Percentiles rank a stretch among this genome's conserved stretches.
phyloP scores from a whole-genome alignment of 768 basidiomycete genomes.

The Mycena rebaudengoi region DNA sequence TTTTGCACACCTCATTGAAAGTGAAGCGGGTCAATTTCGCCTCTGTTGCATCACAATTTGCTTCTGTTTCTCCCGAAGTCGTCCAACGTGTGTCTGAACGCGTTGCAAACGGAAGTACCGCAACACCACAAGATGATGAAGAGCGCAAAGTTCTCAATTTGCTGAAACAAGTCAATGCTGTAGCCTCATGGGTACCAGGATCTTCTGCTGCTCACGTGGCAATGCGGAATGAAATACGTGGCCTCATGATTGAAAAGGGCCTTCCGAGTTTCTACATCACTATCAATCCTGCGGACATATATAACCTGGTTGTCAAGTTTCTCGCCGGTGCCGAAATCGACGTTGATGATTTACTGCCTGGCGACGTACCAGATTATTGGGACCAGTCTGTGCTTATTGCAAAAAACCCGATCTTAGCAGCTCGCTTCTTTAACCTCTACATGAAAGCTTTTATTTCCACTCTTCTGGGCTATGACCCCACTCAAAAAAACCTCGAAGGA shows the following conservation, averaged over 20 bases:
- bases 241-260: slow-evolving; percentile 1
- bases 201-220: slow-evolving; percentile 1
- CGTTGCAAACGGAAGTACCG: neutral
- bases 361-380: neutral
- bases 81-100: neutral
- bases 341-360: neutral
- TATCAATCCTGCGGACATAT: slow-evolving; percentile 6
- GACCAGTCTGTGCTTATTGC: neutral
- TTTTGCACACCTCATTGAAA: slow-evolving; percentile 1
- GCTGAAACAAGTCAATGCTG: slow-evolving; percentile 4
- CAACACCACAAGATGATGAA: neutral
- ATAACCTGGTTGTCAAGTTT: neutral
- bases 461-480: neutral
- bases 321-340: neutral
- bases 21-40: neutral
- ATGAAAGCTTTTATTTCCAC: slow-evolving; percentile 9
- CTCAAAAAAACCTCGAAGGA: neutral
- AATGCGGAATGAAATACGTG: slow-evolving; percentile 9
- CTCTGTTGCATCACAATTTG: slow-evolving; percentile 2
- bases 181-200: neutral
- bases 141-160: slow-evolving; percentile 3
- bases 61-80: neutral
- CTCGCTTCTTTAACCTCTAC: slow-evolving; percentile 5
- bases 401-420: neutral
- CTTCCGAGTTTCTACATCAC: slow-evolving; percentile 3